phyloP scores from a whole-genome alignment of 192 early-diverging fungal genomes.

The Backusella luteola region DNA sequence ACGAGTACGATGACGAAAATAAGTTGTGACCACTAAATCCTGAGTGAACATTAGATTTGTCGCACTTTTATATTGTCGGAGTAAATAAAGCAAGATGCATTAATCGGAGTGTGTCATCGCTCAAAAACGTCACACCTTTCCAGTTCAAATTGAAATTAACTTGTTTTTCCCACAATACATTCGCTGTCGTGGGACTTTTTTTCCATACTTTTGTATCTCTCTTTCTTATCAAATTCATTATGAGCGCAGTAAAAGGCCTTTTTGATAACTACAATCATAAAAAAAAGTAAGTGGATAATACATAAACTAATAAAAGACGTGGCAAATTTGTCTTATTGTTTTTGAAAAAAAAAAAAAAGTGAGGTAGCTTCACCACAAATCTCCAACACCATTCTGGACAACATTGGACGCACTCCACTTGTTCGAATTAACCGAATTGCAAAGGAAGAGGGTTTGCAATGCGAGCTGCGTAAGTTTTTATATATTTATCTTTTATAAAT shows the following conservation, averaged over 20 bases:
- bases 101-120: neutral
- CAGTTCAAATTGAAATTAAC: neutral
- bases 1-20: too few species aligned
- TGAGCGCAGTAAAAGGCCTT: neutral
- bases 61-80: too few species aligned
- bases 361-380: slow-evolving; percentile 67
- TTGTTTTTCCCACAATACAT: neutral
- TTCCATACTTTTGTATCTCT: neutral
- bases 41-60: too few species aligned
- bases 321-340: neutral
- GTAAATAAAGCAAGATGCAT: too few species aligned
- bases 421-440: slow-evolving; percentile 90
- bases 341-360: neutral
- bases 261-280: slow-evolving; percentile 9
- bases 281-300: neutral
- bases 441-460: slow-evolving; percentile 87
- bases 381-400: slow-evolving; percentile 85
- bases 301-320: neutral
- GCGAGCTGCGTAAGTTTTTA: slow-evolving; percentile 73
- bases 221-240: neutral
- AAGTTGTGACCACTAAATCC: too few species aligned
- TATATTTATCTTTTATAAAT: slow-evolving; percentile 39
- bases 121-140: neutral
- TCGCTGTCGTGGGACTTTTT: neutral
- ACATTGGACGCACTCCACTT: slow-evolving; percentile 95